phyloP scores from a whole-genome alignment of 345 rosid species.

The Nephelium lappaceum region DNA sequence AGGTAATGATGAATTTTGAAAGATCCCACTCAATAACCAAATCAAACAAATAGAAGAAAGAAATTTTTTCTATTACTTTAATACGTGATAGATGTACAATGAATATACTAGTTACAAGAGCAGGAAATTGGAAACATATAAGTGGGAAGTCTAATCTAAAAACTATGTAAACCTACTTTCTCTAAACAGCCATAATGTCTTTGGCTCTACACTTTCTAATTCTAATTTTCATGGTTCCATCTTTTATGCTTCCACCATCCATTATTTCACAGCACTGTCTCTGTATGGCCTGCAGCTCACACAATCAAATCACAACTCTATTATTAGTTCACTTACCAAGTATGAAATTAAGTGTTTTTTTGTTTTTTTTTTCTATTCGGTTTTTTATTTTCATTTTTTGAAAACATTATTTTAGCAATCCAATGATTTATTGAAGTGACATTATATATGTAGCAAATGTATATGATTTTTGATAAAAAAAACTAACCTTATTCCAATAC shows the following conservation, averaged over 20 bases:
- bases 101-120: not conserved
- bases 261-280: constrained; percentile 68
- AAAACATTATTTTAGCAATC: too few species aligned
- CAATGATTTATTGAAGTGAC: too few species aligned
- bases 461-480: too few species aligned
- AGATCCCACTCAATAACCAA: too few species aligned
- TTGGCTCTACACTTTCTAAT: constrained; percentile 64
- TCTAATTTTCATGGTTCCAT: constrained; percentile 47
- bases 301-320: not conserved
- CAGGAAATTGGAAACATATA: not conserved
- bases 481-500: constrained; percentile 69
- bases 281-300: constrained; percentile 45
- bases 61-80: too few species aligned
- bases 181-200: constrained; percentile 40
- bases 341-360: too few species aligned
- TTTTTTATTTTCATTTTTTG: too few species aligned
- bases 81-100: not conserved
- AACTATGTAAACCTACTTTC: constrained; percentile 1
- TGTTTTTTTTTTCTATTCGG: too few species aligned
- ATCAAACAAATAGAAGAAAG: not conserved
- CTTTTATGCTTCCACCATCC: constrained; percentile 37
- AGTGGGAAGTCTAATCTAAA: not conserved
- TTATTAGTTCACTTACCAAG: not conserved
- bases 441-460: too few species aligned
- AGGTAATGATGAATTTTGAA: too few species aligned